Base-by-base conservation (phyloP, 1,139 yeast species). In the Nakaseomyces delphensis region DNA sequence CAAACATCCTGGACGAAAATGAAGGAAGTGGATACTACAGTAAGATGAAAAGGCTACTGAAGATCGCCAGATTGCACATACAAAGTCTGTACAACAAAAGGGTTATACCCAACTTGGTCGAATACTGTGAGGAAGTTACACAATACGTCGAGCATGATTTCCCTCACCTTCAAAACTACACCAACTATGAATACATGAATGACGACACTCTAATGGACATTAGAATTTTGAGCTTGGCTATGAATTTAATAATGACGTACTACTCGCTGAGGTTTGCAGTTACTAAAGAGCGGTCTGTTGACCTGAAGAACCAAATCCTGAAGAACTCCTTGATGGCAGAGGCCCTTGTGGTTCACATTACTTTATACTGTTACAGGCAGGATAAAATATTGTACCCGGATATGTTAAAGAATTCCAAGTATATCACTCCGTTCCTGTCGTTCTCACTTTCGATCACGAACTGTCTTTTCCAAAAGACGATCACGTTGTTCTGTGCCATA, bases 111-210 rank as follows among this genome's bases (percentile, higher is more conserved):
- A 44, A 54, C 24, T 15, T 56, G n/a, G 21, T 38, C 11, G 39
- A 36, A 10, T 41, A 48, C 35, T 41, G 44, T 16, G 43, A 48
- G 13, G 35, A 23, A 4, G 19, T 54, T 10, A 29, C 48, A 19
- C 30, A 24, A 3, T 54, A 54, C 31, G 43, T 53, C 3, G 57
- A 56, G 33, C 29, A 36, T 5, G 53, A 54, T 28, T 52, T 55
- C 27, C 44, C 46, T 14, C 53, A 56, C 6, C 36, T 56, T 3
- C 39, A 41, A 6, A 42, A 45, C 33, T 50, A 46, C 31, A 53
- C 57, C 1, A 48, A 49, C 27, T 35, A 20, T 13, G 39, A 45
- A 10, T 25, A 45, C 4, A 43, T 53, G 15, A 28, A 35, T 11
- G 37, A 45, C 10, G 43, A 48, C 0, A 39, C 48, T 7, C 38